These are phyloP conservation scores for Coix lacrymajobi DNA, from an alignment of 176 grass and related monocot species.

Conservation along the genomic window DNA sequence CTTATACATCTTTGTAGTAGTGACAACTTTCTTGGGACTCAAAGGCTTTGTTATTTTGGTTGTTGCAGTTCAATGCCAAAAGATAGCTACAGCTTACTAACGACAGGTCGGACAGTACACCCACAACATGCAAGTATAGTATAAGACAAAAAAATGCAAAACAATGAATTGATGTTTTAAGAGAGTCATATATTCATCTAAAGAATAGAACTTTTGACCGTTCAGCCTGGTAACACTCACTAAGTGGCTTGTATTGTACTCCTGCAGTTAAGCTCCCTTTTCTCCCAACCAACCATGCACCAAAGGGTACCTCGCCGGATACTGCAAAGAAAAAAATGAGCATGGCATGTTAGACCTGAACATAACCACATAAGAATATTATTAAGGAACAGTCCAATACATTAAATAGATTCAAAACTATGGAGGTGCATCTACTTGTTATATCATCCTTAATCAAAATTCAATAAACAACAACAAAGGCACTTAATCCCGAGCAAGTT, in stretches of 20 bases:
- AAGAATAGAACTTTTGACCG: background rate
- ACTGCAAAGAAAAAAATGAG: conserved; percentile 42
- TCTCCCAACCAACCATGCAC: conserved; percentile 75
- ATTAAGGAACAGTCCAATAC: background rate
- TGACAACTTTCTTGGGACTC: background rate
- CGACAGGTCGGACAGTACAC: background rate
- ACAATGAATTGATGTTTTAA: background rate
- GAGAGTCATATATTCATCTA: background rate
- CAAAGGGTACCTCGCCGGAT: conserved; percentile 47
- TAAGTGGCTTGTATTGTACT: conserved; percentile 60
- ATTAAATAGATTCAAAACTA: conserved; percentile 13
- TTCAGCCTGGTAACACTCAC: conserved; percentile 47
- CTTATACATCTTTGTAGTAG: background rate
- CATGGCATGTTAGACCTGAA: conserved; percentile 19
- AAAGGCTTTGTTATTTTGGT: background rate
- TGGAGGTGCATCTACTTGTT: conserved; percentile 11
- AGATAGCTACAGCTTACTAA: background rate
- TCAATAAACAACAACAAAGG: background rate
- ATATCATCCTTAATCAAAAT: conserved; percentile 27
- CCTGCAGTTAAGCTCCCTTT: conserved; percentile 67
- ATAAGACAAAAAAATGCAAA: conserved; percentile 16
- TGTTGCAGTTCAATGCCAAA: background rate
- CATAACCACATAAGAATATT: conserved; percentile 4
- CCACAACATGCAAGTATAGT: background rate
- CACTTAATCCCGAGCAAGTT: background rate